Percentiles rank a stretch among this genome's conserved stretches.
phyloP scores from a whole-genome alignment of 208 protist species.

The Acanthamoeba quina region DNA sequence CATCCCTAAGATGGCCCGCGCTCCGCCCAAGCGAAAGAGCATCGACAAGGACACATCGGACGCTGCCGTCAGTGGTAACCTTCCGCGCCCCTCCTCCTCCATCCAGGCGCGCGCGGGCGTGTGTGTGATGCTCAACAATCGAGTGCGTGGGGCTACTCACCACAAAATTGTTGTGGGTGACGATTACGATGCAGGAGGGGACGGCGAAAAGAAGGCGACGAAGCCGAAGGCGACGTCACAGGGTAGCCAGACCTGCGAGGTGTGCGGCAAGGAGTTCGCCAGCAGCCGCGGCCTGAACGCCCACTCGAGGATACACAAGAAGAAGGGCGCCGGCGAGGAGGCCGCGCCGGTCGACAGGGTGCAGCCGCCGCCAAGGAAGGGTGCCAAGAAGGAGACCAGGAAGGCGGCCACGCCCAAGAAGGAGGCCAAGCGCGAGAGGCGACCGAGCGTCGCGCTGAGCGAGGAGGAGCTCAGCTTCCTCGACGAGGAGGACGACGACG shows the following conservation, averaged over 20 bases:
- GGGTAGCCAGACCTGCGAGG: neutral
- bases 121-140: neutral
- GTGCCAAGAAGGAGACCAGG: neutral
- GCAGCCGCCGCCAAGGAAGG: neutral
- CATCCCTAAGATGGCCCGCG: conserved; percentile 23
- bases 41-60: neutral
- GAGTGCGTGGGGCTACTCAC: no score
- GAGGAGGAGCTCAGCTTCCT: conserved; percentile 59
- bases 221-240: neutral
- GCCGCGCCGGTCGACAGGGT: neutral
- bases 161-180: no score
- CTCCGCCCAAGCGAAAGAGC: conserved; percentile 24
- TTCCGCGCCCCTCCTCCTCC: neutral
- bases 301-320: conserved; percentile 30
- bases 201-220: neutral
- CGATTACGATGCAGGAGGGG: neutral
- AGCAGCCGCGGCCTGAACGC: conserved; percentile 27
- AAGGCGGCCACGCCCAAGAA: neutral
- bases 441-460: neutral
- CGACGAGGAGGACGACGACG: conserved; percentile 51
- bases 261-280: conserved; percentile 31
- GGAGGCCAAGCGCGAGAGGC: neutral
- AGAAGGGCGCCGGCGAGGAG: neutral
- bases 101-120: no score
- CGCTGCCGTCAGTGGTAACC: neutral